phyloP scores from a whole-genome alignment of 371 early-diverging fungal genomes.

The Dichotomocladium elegans region DNA sequence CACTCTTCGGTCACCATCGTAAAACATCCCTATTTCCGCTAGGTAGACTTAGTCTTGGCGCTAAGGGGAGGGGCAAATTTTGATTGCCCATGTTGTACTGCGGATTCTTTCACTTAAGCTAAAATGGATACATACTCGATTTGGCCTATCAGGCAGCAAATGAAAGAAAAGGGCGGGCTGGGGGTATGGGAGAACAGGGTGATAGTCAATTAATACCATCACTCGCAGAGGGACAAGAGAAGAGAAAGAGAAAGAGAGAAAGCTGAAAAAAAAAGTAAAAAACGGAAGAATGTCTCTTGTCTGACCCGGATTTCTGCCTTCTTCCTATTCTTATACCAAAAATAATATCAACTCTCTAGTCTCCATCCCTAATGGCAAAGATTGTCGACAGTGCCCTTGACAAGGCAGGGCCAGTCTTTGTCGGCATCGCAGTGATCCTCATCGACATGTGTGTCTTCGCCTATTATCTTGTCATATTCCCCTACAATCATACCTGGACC shows the following conservation, averaged over 20 bases:
- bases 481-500: constrained; percentile 34
- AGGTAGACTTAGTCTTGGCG: too few species aligned
- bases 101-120: too few species aligned
- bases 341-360: background rate
- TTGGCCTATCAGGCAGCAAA: too few species aligned
- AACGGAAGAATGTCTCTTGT: background rate
- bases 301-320: background rate
- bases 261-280: background rate
- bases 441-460: constrained; percentile 46
- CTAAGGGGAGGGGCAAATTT: too few species aligned
- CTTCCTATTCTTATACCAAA: background rate
- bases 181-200: background rate
- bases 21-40: too few species aligned
- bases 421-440: constrained; percentile 46
- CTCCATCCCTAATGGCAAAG: constrained; percentile 26
- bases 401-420: constrained; percentile 53
- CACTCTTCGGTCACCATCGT: too few species aligned
- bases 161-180: background rate
- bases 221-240: background rate
- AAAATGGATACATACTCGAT: too few species aligned
- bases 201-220: background rate
- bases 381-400: constrained; percentile 50
- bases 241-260: background rate
- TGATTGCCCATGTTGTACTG: too few species aligned
- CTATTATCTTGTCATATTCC: constrained; percentile 48